These are phyloP conservation scores for Aspergillus novoparasiticus DNA, from an alignment of 2,329 filamentous ascomycete species.

Conservation along the genomic window DNA sequence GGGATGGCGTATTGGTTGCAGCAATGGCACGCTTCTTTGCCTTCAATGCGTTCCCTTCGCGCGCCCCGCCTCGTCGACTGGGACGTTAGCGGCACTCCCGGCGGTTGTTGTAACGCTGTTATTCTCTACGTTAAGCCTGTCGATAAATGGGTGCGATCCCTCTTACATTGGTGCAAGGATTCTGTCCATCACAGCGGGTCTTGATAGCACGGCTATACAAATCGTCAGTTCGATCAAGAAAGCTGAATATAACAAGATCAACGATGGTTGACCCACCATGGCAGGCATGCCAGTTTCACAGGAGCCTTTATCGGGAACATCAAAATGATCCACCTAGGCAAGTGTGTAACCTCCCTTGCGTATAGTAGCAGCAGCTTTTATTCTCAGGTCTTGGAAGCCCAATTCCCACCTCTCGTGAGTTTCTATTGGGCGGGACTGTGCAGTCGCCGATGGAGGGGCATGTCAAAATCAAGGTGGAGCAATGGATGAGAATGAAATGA, in stretches of 20 bases:
- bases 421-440: no score
- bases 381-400: no score
- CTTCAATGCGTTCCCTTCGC: constrained; percentile 21
- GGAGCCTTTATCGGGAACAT: not conserved
- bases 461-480: no score
- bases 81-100: constrained; percentile 13
- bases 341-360: no score
- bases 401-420: no score
- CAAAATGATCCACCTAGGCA: not conserved
- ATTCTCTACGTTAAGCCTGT: not conserved
- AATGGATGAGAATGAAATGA: no score
- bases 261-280: constrained; percentile 14
- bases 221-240: not conserved
- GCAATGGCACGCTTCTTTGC: constrained; percentile 1
- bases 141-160: not conserved
- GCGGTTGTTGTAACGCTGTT: constrained; percentile 20
- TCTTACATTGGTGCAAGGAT: constrained; percentile 25
- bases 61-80: constrained; percentile 27
- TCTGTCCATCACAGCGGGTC: constrained; percentile 28
- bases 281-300: constrained; percentile 23
- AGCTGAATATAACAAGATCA: not conserved
- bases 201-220: constrained; percentile 24
- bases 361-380: no score
- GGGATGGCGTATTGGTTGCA: not conserved
- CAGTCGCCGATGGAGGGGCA: no score